These are phyloP conservation scores for Tremellales sp. DNA, from an alignment of 1,284 basidiomycete species.

Conservation along the genomic window DNA sequence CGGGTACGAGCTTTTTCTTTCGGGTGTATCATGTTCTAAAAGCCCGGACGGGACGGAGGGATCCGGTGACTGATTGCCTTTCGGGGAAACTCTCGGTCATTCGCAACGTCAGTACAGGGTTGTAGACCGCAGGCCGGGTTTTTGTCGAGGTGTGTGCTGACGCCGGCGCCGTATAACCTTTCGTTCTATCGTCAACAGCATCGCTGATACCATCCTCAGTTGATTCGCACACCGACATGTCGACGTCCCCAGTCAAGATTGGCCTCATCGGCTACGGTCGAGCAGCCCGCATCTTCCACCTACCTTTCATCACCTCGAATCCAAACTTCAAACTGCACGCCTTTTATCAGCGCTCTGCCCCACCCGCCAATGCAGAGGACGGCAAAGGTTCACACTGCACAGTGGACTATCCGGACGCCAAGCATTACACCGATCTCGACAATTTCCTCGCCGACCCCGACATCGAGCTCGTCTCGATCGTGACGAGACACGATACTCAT, in stretches of 20 bases:
- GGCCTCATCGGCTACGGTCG: slow-evolving; percentile 11
- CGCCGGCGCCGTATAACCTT: no score
- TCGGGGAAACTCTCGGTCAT: no score
- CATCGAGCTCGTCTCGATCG: slow-evolving; percentile 11
- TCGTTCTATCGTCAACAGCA: no score
- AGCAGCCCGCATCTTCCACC: slow-evolving; percentile 11
- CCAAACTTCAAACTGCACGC: slow-evolving; percentile 6
- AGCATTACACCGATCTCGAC: slow-evolving; percentile 2
- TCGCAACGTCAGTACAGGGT: no score
- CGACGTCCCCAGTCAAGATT: slow-evolving; percentile 9
- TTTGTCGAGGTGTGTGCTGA: no score
- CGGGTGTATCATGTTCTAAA: no score
- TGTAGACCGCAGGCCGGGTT: no score
- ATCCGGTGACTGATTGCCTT: no score
- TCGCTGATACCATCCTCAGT: no score
- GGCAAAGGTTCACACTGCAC: slow-evolving; percentile 1
- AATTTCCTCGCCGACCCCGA: slow-evolving; percentile 8
- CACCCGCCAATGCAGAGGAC: slow-evolving; percentile 2
- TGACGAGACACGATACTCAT: slow-evolving; percentile 1
- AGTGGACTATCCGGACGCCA: slow-evolving; percentile 9
- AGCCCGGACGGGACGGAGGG: no score
- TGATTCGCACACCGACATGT: no score
- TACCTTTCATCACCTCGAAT: slow-evolving; percentile 9
- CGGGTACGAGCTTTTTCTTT: no score
- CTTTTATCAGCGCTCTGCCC: slow-evolving; percentile 8